Base-by-base conservation (phyloP, 805 yeast genomes). In the Sungouiella blattae region DNA sequence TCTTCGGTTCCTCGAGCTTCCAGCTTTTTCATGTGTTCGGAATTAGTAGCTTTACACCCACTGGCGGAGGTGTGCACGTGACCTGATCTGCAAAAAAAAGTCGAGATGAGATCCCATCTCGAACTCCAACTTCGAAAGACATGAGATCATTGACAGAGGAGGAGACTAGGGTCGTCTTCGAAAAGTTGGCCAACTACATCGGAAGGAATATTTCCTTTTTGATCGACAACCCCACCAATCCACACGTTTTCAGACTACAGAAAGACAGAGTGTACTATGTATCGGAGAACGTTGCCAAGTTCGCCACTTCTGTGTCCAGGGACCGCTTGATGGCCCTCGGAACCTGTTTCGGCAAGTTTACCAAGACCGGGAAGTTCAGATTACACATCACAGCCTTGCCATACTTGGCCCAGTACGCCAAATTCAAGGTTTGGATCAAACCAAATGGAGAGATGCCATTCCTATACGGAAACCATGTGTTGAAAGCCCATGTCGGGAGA, bases 391-490 rank as follows among this genome's bases (percentile, higher is more conserved):
- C 98, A n/a, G 74, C 96, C 3, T 72, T 93, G 44, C 80, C 85
- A 30, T 75, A 86, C 43, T 66, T 93, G 38, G 83, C 95, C 2
- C 83, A 86, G 50, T 81, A 83, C 57, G 97, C 98, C 32, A 86
- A 85, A 60, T 88, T 82, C 67, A 93, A 91, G 65, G 71, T 93
- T 26, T 93, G 98, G 98, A 87, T 93, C 63, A 93, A 93, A 62
- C 80, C 79, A 33, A 93, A 93, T 57, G 98, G 98, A 52, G 98
- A 93, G 64, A 93, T 93, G 98, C 98, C 98, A 11, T 93, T 83
- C 58, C 66, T 93, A 46, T 93, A 93, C 52, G 98, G 98, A 24
- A 93, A 93, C 67, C 96, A 93, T 60, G 91, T 91, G 18, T 71
- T 93, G 49, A 93, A 93, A 59, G 98, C 98, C 4, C 98, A 93